Evolutionary conservation across 805 yeast species (phyloP), one percentile per base, ranked within the genome.

Genomic region (Candida quercuum): DNA sequence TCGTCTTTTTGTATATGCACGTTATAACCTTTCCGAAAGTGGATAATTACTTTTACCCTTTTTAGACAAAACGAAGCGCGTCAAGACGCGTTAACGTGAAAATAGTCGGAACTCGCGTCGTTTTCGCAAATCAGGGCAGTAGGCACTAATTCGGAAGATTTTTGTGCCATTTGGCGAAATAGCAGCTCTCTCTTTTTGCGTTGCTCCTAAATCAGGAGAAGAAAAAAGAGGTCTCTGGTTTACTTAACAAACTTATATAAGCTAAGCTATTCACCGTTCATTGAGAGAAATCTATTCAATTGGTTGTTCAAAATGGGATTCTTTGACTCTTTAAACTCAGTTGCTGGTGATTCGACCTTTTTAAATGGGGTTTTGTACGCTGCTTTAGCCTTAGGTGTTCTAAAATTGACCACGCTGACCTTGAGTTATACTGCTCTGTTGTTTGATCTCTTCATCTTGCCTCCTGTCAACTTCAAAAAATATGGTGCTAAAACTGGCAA

Each of bases 401-500:
- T 67, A 49, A 82, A 83, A 56, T 47, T 79, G 28, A 73, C 84
- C 25, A 59, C 70, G 2, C 50, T 71, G 16, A 38, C 68, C 0
- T 64, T 83, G 41, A 71, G 81, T 42, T 64, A 73, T 35, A 43
- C 58, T 6, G 61, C 87, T 2, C 52, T 85, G 43, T 28, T 85
- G n/a, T 48, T 68, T 16, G 89, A 84, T 45, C 59, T 81, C 35
- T 82, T 77, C 53, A 41, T 86, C 19, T 65, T 82, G 24, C 87
- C 91, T 23, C 64, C 79, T 7, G 77, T 60, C 20, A 54, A 66
- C 51, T 81, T 72, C 52, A 53, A 59, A 29, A 79, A 76, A 56
- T 88, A 88, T 54, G 96, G 96, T n/a, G 82, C 91, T 20, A 67
- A 69, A 42, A 35, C 47, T 12, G 83, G 82, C 20, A 69, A 74